Conservation (phyloP, 768 basidiomycete genomes). For the Russula foetens region DNA sequence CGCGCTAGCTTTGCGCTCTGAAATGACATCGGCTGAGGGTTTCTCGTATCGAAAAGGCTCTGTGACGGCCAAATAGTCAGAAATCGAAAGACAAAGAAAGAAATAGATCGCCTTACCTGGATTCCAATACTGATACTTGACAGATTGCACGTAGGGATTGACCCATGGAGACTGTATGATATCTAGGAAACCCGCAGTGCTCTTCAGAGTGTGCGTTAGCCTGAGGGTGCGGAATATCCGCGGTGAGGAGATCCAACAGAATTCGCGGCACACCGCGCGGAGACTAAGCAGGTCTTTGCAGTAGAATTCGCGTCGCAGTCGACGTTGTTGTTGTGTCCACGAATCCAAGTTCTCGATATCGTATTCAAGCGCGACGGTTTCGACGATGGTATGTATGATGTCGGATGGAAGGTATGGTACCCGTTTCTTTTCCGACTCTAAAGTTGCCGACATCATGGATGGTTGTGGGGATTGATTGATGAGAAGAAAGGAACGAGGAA, state of each 20-base stretch:
- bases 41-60: conserved; percentile 6
- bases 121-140: conserved; percentile 14
- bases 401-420: background rate
- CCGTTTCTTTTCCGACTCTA: too few species aligned
- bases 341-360: conserved; percentile 1
- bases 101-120: background rate
- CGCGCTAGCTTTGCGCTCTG: background rate
- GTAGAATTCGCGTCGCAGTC: background rate
- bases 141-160: background rate
- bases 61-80: background rate
- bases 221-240: conserved; percentile 3
- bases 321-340: background rate
- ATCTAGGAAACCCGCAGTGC: background rate
- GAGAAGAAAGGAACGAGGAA: background rate
- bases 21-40: background rate
- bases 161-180: conserved; percentile 7
- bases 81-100: background rate
- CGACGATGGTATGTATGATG: conserved; percentile 7
- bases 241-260: conserved; percentile 3
- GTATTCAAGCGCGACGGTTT: background rate
- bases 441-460: background rate
- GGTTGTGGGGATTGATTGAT: background rate
- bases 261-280: background rate
- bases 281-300: background rate
- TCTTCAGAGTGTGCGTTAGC: conserved; percentile 6